Evolutionary conservation across 345 rosid genomes (phyloP).

Genomic region (Boechera divaricarpa): DNA sequence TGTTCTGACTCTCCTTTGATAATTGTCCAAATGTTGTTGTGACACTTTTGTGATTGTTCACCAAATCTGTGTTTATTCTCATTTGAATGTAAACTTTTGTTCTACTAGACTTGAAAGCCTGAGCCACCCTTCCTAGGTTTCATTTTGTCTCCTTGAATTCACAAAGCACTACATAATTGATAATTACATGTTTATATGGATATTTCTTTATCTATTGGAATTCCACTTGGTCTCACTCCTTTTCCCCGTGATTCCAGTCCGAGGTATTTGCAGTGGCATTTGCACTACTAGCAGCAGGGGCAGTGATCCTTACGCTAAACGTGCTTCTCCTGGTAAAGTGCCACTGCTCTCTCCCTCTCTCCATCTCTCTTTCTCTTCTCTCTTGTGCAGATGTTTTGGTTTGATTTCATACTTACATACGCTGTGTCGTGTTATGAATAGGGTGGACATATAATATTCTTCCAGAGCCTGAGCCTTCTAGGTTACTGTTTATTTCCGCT

Average conservation of each 20-base stretch:
- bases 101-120: not conserved
- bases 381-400: not conserved
- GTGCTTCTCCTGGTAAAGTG: slow-evolving; percentile 82
- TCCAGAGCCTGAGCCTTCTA: slow-evolving; percentile 81
- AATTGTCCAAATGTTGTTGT: not conserved
- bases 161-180: not conserved
- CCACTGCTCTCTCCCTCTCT: not conserved
- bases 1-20: not conserved
- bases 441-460: slow-evolving; percentile 93
- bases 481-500: slow-evolving; percentile 88
- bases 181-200: no score
- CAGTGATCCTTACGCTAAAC: slow-evolving; percentile 87
- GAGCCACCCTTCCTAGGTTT: not conserved
- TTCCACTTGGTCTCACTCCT: not conserved
- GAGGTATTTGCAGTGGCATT: slow-evolving; percentile 98
- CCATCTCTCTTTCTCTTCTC: no score
- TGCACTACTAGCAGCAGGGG: slow-evolving; percentile 94
- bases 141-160: not conserved
- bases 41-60: not conserved
- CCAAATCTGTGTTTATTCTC: not conserved
- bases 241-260: slow-evolving; percentile 54
- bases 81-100: not conserved
- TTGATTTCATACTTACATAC: not conserved
- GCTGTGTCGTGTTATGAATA: slow-evolving; percentile 29
- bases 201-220: not conserved